Evolutionary conservation across 2,329 filamentous ascomycete species (phyloP).

Genomic region (Ramichloridium luteum): DNA sequence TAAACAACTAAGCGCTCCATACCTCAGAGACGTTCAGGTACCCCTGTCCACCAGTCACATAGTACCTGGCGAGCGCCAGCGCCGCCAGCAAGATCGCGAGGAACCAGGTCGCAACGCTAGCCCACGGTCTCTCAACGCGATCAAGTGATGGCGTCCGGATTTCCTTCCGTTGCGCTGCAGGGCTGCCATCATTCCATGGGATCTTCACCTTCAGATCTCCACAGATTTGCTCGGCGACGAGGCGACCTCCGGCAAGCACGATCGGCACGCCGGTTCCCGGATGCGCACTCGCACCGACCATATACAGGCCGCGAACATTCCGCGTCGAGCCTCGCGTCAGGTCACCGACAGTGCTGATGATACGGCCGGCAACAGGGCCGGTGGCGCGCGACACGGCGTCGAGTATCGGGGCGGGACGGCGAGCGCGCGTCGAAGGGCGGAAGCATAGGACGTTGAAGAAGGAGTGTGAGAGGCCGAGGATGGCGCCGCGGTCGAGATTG

Average conservation of each 20-base stretch:
- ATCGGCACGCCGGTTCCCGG: constrained; percentile 67
- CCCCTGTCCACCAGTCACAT: too few species aligned
- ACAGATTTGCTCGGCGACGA: constrained; percentile 45
- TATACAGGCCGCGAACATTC: constrained; percentile 46
- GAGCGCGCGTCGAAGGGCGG: constrained; percentile 48
- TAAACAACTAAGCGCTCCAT: too few species aligned
- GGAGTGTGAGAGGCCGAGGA: constrained; percentile 57
- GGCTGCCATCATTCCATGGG: constrained; percentile 29
- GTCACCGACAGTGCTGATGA: constrained; percentile 18
- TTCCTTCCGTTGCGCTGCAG: too few species aligned
- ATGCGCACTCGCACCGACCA: constrained; percentile 64
- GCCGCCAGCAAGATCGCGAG: too few species aligned
- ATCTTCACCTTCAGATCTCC: constrained; percentile 26
- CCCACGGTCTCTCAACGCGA: too few species aligned
- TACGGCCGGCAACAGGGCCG: constrained; percentile 16
- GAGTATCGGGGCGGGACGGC: constrained; percentile 29
- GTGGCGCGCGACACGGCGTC: constrained; percentile 23
- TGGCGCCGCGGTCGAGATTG: constrained; percentile 64
- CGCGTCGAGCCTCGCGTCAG: constrained; percentile 11
- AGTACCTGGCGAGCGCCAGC: too few species aligned
- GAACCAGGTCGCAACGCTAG: too few species aligned
- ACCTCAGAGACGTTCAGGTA: too few species aligned
- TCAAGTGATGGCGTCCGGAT: too few species aligned
- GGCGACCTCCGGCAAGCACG: constrained; percentile 54
- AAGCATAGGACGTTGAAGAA: constrained; percentile 64